Evolutionary conservation across 176 grass and related monocot species (phyloP).

Genomic region (Carex littledalei): DNA sequence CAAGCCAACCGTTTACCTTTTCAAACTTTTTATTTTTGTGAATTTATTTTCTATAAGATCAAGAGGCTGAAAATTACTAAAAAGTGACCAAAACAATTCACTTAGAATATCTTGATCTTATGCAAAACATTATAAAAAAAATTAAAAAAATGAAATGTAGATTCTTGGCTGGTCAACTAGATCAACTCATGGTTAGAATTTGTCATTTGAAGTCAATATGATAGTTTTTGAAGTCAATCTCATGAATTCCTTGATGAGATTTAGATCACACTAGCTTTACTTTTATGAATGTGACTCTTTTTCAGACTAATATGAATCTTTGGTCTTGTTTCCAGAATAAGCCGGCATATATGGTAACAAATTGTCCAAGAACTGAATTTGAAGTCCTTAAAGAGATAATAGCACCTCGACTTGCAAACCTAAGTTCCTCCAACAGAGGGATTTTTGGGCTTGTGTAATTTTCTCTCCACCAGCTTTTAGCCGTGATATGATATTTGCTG

Average conservation of each 20-base stretch:
- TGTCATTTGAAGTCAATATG: not conserved
- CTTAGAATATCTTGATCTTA: not conserved
- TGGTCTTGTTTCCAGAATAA: not conserved
- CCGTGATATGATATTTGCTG: constrained; percentile 65
- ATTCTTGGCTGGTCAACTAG: not conserved
- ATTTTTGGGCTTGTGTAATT: constrained; percentile 71
- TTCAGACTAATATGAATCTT: not conserved
- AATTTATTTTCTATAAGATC: not conserved
- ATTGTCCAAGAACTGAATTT: not conserved
- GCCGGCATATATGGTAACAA: not conserved
- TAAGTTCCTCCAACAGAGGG: constrained; percentile 68
- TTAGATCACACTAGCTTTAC: not conserved
- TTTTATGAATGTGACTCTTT: not conserved
- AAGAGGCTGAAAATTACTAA: not conserved
- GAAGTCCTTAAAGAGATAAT: not conserved
- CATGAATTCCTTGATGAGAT: not conserved
- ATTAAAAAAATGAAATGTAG: not conserved
- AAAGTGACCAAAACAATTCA: not conserved
- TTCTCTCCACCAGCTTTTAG: constrained; percentile 73
- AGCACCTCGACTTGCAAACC: constrained; percentile 74
- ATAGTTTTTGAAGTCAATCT: not conserved
- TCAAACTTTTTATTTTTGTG: not conserved
- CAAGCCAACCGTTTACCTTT: not conserved
- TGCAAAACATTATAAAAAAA: not conserved
- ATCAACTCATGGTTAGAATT: not conserved